These are phyloP conservation scores for Hypseocharis bilobata DNA, from an alignment of 441 rosid genomes.

Conservation along the genomic window DNA sequence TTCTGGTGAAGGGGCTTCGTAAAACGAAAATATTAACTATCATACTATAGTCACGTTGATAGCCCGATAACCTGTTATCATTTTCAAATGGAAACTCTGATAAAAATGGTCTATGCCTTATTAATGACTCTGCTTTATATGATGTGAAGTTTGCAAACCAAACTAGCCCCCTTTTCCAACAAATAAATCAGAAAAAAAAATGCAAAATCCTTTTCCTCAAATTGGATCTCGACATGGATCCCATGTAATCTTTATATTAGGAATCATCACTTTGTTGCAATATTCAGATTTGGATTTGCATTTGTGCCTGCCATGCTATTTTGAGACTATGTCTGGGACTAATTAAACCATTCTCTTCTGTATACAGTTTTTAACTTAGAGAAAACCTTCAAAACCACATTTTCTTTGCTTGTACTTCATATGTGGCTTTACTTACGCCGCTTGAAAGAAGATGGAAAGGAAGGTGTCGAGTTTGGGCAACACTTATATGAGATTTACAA, in stretches of 20 bases:
- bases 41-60: no score
- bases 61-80: no score
- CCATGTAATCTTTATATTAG: neutral
- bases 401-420: constrained; percentile 78
- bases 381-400: constrained; percentile 76
- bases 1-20: no score
- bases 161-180: no score
- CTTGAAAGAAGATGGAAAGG: constrained; percentile 75
- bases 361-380: constrained; percentile 82
- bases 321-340: constrained; percentile 2
- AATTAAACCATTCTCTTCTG: constrained; percentile 6
- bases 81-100: no score
- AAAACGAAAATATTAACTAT: no score
- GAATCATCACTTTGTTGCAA: neutral
- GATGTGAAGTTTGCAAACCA: no score
- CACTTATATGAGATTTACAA: constrained; percentile 78
- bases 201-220: no score
- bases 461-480: constrained; percentile 89
- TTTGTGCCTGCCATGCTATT: neutral
- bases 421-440: constrained; percentile 83
- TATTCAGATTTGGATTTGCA: neutral
- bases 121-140: no score
- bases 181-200: no score
- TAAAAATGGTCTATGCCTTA: no score
- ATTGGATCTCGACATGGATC: neutral